Evolutionary conservation across 1,139 yeast genomes (phyloP), one percentile per base, ranked within the genome.

Genomic region (Geotrichum armillariae): DNA sequence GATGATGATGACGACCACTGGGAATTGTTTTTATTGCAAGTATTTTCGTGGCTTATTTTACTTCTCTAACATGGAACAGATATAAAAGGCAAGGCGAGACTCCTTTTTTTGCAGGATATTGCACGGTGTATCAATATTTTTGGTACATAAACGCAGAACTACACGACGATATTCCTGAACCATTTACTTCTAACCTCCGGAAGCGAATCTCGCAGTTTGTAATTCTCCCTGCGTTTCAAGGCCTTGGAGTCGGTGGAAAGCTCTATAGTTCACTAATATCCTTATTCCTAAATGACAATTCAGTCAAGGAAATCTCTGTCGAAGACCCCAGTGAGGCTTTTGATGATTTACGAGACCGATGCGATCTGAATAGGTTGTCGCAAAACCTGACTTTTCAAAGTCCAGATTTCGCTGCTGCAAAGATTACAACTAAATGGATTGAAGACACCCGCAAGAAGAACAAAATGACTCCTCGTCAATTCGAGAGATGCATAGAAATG

Each of bases 321-420:
- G 99, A 93, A 65, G 99, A 94, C 65, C 99, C 99, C 2, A 88
- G 86, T 63, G 97, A 91, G 65, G 81, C 82, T 39, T 93, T 93
- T 68, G 99, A 93, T 63, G 95, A 88, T 63, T 71, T 94, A 60
- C 76, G 99, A 56, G 98, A 93, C 66, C 73, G 93, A 31, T 77
- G 83, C 53, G 99, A 93, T 64, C 73, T 93, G 58, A 68, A 72
- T 41, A 70, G 86, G 56, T 68, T 90, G 37, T 66, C 54, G 55
- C 60, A 41, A 50, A 57, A 22, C 64, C 73, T 43, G 43, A 67
- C 56, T 58, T 75, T 56, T 58, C 56, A 58, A 11, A 38, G 35
- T 8, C 4, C 31, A 18, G 37, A 22, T 11, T 29, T 40, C 9
- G 31, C 18, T 32, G 34, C 27, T 5, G 41, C 27, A 4, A 17